phyloP scores from a whole-genome alignment of 164 flowering plant species.

The Vitis riparia region DNA sequence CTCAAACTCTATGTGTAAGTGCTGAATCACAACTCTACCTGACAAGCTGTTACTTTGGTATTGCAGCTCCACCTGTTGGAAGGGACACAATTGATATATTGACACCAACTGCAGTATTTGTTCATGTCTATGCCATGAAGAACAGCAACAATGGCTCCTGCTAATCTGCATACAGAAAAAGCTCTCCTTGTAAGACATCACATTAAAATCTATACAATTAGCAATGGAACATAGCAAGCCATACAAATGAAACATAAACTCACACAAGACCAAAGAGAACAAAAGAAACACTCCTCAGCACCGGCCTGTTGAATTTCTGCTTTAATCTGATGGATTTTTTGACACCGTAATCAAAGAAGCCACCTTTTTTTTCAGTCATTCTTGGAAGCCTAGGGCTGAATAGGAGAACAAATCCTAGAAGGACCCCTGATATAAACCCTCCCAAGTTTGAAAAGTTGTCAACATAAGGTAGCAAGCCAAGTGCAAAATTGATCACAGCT shows the following conservation, averaged over 20 bases:
- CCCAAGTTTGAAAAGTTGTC: slow-evolving; percentile 76
- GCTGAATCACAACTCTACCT: slow-evolving; percentile 43
- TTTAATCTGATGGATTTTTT: slow-evolving; percentile 41
- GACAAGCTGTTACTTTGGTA: slow-evolving; percentile 42
- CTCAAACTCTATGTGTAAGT: no score
- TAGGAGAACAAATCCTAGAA: slow-evolving; percentile 64
- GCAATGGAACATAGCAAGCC: not conserved
- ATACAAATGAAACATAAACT: slow-evolving; percentile 26
- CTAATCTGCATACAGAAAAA: slow-evolving; percentile 42
- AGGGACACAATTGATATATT: slow-evolving; percentile 63
- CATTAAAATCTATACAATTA: not conserved
- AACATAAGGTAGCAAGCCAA: slow-evolving; percentile 71
- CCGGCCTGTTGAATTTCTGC: slow-evolving; percentile 63
- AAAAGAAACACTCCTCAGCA: slow-evolving; percentile 46
- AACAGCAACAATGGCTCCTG: slow-evolving; percentile 48
- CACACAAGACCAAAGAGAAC: slow-evolving; percentile 53
- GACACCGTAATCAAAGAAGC: slow-evolving; percentile 42
- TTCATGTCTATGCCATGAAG: slow-evolving; percentile 46
- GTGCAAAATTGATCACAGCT: slow-evolving; percentile 38
- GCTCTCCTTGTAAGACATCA: not conserved
- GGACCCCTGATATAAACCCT: slow-evolving; percentile 66
- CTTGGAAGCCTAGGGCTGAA: slow-evolving; percentile 45
- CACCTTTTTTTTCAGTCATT: slow-evolving; percentile 37
- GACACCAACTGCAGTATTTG: slow-evolving; percentile 70
- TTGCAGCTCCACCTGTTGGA: slow-evolving; percentile 71